Evolutionary conservation across 2,329 filamentous ascomycete genomes (phyloP).

Genomic region (Talaromyces rugulosus): DNA sequence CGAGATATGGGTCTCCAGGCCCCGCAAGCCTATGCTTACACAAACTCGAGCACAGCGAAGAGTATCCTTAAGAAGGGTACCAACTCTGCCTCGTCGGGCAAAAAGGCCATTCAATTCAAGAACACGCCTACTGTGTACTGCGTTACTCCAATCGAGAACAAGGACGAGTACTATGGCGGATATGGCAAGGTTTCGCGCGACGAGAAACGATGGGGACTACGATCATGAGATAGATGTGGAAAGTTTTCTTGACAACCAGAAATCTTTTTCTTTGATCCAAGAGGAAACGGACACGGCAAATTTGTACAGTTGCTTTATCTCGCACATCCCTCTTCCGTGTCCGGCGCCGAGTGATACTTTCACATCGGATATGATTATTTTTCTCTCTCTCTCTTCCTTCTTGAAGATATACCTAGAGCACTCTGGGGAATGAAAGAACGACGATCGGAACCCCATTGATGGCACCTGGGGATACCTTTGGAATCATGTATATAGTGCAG

Average conservation of each 20-base stretch:
- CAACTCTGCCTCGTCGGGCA: conserved; percentile 14
- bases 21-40: conserved; percentile 38
- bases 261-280: background rate
- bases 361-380: conserved; percentile 7
- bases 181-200: conserved; percentile 43
- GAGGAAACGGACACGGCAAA: background rate
- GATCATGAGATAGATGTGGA: conserved; percentile 3
- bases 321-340: conserved; percentile 7
- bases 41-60: conserved; percentile 42
- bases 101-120: conserved; percentile 42
- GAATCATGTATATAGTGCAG: conserved; percentile 13
- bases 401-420: background rate
- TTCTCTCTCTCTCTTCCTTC: background rate
- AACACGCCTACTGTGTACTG: conserved; percentile 43
- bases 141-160: conserved; percentile 46
- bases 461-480: background rate
- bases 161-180: conserved; percentile 46
- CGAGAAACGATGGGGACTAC: conserved; percentile 40
- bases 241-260: background rate
- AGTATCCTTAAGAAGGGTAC: conserved; percentile 46
- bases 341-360: conserved; percentile 13
- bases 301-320: background rate
- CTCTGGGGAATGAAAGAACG: conserved; percentile 7
- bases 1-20: conserved; percentile 33
- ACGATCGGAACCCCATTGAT: background rate